A percentile compares a stretch with the other conserved stretches of the same genome.
Evolutionary conservation across 2,329 filamentous ascomycete genomes (phyloP).

Genomic region (Talaromyces sp.): DNA sequence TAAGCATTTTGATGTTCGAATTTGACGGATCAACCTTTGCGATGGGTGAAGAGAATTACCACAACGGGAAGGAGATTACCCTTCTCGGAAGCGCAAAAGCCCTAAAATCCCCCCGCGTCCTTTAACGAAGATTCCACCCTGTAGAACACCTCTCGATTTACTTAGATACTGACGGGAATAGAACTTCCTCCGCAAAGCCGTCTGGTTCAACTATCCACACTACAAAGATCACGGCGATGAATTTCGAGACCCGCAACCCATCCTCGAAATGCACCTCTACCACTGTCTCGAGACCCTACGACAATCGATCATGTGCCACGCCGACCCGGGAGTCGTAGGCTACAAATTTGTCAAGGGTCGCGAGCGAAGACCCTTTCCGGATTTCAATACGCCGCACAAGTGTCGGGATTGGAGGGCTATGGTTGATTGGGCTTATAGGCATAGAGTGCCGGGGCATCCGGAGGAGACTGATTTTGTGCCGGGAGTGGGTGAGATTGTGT

Average conservation of each 20-base stretch:
- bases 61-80: conserved; percentile 8
- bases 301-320: conserved; percentile 21
- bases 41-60: neutral
- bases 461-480: conserved; percentile 11
- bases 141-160: too few relatives aligned
- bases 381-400: conserved; percentile 20
- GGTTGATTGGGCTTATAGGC: conserved; percentile 13
- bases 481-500: conserved; percentile 5
- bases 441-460: conserved; percentile 9
- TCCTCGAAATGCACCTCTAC: conserved; percentile 17
- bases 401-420: conserved; percentile 18
- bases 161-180: neutral
- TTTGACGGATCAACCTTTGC: neutral
- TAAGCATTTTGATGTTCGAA: neutral
- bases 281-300: conserved; percentile 23
- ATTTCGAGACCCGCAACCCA: conserved; percentile 13
- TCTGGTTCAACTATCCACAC: conserved; percentile 18
- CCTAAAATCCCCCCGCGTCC: neutral
- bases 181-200: conserved; percentile 18
- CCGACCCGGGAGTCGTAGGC: conserved; percentile 18
- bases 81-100: neutral
- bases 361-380: conserved; percentile 14
- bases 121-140: too few relatives aligned
- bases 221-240: conserved; percentile 17
- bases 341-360: conserved; percentile 19